phyloP scores from a whole-genome alignment of 148 eudicot genomes.

The Suaeda aralocaspica region DNA sequence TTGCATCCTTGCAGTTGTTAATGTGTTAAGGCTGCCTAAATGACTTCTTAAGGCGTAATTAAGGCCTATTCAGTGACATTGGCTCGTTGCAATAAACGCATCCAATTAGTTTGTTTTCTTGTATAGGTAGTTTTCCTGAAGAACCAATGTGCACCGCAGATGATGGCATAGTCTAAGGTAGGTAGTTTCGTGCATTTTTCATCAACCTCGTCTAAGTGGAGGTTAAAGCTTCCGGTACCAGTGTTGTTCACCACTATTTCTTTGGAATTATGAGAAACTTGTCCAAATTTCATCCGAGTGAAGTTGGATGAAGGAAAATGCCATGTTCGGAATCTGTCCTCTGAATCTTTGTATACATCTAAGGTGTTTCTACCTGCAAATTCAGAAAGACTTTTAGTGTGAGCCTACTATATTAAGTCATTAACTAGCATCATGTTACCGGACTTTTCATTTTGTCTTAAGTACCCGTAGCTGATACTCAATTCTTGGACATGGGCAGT shows the following conservation, averaged over 20 bases:
- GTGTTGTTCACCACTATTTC: constrained; percentile 50
- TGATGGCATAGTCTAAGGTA: constrained; percentile 43
- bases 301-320: constrained; percentile 56
- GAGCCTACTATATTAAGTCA: no score
- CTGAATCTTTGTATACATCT: constrained; percentile 42
- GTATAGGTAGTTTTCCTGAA: constrained; percentile 48
- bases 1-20: constrained; percentile 34
- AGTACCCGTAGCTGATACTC: no score
- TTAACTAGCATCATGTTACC: no score
- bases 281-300: constrained; percentile 61
- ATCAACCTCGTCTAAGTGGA: constrained; percentile 53
- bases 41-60: constrained; percentile 38
- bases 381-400: neutral
- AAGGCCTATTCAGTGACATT: constrained; percentile 35
- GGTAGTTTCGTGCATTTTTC: constrained; percentile 46
- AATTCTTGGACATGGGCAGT: no score
- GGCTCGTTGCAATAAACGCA: constrained; percentile 62
- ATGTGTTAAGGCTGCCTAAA: constrained; percentile 44
- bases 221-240: constrained; percentile 38
- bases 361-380: constrained; percentile 57
- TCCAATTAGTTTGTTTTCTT: constrained; percentile 36
- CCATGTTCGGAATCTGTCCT: constrained; percentile 55
- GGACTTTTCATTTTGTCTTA: no score
- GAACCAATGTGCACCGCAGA: constrained; percentile 72
- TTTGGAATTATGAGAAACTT: constrained; percentile 39